Base-by-base conservation (phyloP, 2,329 filamentous ascomycete species). In the Aspergillus sp. region DNA sequence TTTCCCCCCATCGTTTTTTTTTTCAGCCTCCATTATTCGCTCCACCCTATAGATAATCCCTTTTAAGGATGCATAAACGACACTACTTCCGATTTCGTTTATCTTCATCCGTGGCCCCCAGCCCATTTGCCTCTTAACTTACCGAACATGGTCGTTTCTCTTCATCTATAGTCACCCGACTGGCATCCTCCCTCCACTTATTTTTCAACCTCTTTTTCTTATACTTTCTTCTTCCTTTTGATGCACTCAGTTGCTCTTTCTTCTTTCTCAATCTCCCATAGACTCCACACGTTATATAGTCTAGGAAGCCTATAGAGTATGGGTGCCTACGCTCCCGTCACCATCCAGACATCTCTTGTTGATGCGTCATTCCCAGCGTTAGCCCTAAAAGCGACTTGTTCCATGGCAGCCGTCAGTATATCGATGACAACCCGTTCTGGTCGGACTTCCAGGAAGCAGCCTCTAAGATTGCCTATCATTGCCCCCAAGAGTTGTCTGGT, bases 401-500 rank as follows among this genome's bases (percentile, higher is more conserved):
- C 17, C 62, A 77, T 77, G 73, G 74, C 72, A 54, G 65, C 68
- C 41, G 70, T 70, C 30, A 74, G 66, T 53, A 59, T 75, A 59
- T 71, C 75, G 27, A 78, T 75, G 71, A 70, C 76, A 61, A 73
- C 71, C 61, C 72, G 73, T 61, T 71, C 69, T 65, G 73, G 68
- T 58, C 72, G 74, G 60, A 63, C 71, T 62, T 73, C 76, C 44
- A 74, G 68, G 50, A 78, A 77, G 64, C 73, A 70, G 38, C 69
- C 76, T 27, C 57, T 76, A 25, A 73, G 73, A 58, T 66, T 81
- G 42, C 78, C 78, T 57, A 72, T 75, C 47, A 81, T 81, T 66
- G 79, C 79, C 7, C 79, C 79, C 21, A 80, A 80, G 63, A 75
- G 78, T 63, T 74, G 77, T 57, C 62, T 66, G 25, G 64, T 71